phyloP scores from a whole-genome alignment of 305 asterid species.

The Fraxinus sp. region DNA sequence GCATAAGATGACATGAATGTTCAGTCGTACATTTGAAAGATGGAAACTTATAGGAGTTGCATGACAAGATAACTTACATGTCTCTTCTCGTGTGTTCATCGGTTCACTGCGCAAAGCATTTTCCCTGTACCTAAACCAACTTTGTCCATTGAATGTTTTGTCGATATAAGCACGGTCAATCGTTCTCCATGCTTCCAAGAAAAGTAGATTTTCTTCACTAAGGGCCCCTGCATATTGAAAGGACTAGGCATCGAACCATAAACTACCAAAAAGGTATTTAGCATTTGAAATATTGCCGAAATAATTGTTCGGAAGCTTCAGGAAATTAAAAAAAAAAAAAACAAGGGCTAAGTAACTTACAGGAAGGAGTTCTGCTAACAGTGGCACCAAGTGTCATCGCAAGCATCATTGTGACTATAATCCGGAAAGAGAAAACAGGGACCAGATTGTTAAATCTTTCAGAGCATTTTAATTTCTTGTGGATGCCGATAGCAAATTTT shows the following conservation, averaged over 20 bases:
- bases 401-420: constrained; percentile 65
- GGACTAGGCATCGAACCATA: constrained; percentile 14
- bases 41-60: constrained; percentile 9
- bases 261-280: background rate
- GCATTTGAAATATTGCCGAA: background rate
- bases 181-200: constrained; percentile 97
- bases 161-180: constrained; percentile 94
- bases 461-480: constrained; percentile 29
- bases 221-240: constrained; percentile 65
- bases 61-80: constrained; percentile 54
- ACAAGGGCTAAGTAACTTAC: constrained; percentile 44
- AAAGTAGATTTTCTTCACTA: constrained; percentile 85
- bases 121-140: constrained; percentile 97
- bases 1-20: background rate
- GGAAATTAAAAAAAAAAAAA: background rate
- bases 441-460: constrained; percentile 31
- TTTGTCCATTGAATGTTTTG: constrained; percentile 91
- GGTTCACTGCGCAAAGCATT: constrained; percentile 83
- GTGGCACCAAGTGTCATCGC: constrained; percentile 60
- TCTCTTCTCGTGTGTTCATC: constrained; percentile 89
- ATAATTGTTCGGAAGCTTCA: background rate
- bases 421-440: constrained; percentile 39
- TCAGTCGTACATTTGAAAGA: constrained; percentile 5
- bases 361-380: constrained; percentile 52
- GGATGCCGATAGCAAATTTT: constrained; percentile 33